Evolutionary conservation across 2,329 filamentous ascomycete genomes (phyloP), one percentile per base, ranked within the genome.

Genomic region (Drechmeria coniospora): DNA sequence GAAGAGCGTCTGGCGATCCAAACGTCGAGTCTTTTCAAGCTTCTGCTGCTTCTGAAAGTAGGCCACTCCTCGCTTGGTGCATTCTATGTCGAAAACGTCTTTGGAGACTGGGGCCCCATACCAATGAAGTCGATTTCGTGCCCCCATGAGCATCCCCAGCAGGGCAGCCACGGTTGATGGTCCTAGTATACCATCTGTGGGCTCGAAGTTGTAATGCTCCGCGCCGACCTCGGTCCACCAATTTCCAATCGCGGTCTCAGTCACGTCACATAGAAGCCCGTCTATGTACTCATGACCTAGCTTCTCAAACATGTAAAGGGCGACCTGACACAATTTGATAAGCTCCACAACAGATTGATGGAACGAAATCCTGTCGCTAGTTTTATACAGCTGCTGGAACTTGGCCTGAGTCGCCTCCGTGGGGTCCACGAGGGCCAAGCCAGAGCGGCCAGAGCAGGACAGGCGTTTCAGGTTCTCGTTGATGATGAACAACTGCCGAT

Each of bases 211-310:
- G 59, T 87, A 94, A 44, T 90, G 77, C 39, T 95, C 87, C 1
- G 76, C 77, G 2, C 90, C 90, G 33, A 94, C 78, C 43, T 93
- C 82, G 1, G 80, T 76, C 90, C 90, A 95, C 90, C 90, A 98
- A 49, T 94, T 81, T 35, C 76, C 78, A 41, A 95, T 74, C 2
- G 86, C 83, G 35, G 68, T 76, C 50, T 98, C 90, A 0, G 90
- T 95, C 23, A 90, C 65, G 54, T 98, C 90, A 49, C 90, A 98
- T 3, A 98, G 66, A 15, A 94, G 57, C 0, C 90, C 90, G 44
- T 98, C 90, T 6, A 82, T 80, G 47, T 92, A 95, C 38, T 86
- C 80, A 17, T 77, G 68, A n/a, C 81, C 76, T 5, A 95, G 60
- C 48, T 86, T 83, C 29, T 78, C 81, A 51, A 94, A 98, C 34